A percentile compares a stretch with the other conserved stretches of the same genome.
phyloP scores from a whole-genome alignment of 2,329 filamentous ascomycete genomes.

The Shiraia sp. region DNA sequence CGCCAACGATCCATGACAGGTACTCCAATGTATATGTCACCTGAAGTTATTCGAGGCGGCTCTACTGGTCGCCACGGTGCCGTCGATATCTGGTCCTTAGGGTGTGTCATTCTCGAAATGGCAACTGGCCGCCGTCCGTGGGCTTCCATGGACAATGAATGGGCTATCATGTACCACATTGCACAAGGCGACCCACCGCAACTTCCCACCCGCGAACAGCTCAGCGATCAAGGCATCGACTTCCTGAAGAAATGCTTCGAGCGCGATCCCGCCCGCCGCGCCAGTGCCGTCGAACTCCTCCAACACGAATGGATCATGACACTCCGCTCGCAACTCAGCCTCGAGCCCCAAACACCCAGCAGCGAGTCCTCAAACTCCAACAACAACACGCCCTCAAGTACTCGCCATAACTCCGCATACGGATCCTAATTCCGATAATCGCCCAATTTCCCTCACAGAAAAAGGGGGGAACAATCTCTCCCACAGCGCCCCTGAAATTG shows the following conservation, averaged over 20 bases:
- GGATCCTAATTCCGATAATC: slow-evolving; percentile 14
- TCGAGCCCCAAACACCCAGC: slow-evolving; percentile 53
- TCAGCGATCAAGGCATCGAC: slow-evolving; percentile 82
- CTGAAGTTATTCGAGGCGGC: slow-evolving; percentile 92
- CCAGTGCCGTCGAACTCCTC: slow-evolving; percentile 83
- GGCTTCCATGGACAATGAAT: slow-evolving; percentile 96
- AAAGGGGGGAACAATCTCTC: no score
- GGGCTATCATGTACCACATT: slow-evolving; percentile 99
- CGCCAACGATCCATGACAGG: slow-evolving; percentile 90
- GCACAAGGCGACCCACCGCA: slow-evolving; percentile 93
- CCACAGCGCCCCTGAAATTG: neutral
- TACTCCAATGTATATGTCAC: slow-evolving; percentile 99
- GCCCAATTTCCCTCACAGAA: no score
- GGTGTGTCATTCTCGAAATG: slow-evolving; percentile 97
- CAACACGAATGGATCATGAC: slow-evolving; percentile 86
- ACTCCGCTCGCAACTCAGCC: slow-evolving; percentile 50
- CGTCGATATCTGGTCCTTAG: slow-evolving; percentile 94
- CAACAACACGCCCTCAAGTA: slow-evolving; percentile 19
- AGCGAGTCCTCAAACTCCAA: slow-evolving; percentile 27
- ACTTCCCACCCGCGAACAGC: slow-evolving; percentile 78
- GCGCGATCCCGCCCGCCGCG: slow-evolving; percentile 76
- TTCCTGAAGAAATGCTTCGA: slow-evolving; percentile 88
- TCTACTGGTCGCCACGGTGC: slow-evolving; percentile 75
- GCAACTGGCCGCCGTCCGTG: slow-evolving; percentile 91
- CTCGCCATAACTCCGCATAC: slow-evolving; percentile 43